These are phyloP conservation scores for Rhizomucor miehei DNA, from an alignment of 371 early-diverging fungal species.

Conservation along the genomic window DNA sequence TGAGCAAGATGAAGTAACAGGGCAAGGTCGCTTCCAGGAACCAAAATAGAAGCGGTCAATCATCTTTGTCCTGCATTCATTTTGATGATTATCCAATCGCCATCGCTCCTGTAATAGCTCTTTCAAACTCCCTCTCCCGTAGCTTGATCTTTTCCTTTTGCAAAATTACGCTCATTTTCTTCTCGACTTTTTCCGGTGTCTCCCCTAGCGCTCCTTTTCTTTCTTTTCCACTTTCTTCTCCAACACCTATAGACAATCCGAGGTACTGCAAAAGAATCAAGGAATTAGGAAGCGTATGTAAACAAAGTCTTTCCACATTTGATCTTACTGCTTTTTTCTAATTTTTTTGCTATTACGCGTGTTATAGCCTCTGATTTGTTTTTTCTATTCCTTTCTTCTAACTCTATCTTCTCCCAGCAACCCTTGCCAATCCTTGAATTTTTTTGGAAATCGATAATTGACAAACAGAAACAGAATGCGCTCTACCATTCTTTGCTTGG, in stretches of 20 bases:
- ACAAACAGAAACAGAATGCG: conserved; percentile 24
- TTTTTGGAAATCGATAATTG: not conserved
- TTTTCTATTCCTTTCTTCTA: too few relatives aligned
- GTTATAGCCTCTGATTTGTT: not conserved
- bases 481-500: conserved; percentile 36
- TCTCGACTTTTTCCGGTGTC: not conserved
- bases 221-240: conserved; percentile 9
- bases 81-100: not conserved
- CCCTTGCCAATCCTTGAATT: conserved; percentile 8
- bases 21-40: too few relatives aligned
- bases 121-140: not conserved
- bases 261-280: conserved; percentile 3
- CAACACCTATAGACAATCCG: conserved; percentile 4
- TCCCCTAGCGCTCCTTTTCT: conserved; percentile 17
- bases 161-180: not conserved
- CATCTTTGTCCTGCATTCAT: conserved; percentile 1
- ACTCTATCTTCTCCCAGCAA: not conserved
- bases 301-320: conserved; percentile 3
- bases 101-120: not conserved
- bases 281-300: conserved; percentile 9
- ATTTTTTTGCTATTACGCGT: not conserved
- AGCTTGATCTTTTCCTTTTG: not conserved
- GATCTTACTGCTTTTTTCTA: not conserved
- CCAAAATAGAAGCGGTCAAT: not conserved
- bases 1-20: too few relatives aligned